Percentiles rank a stretch among this genome's conserved stretches.
Conservation (phyloP, 108 stramenopile genomes). For the Cyclotella choctawhatcheeana region DNA sequence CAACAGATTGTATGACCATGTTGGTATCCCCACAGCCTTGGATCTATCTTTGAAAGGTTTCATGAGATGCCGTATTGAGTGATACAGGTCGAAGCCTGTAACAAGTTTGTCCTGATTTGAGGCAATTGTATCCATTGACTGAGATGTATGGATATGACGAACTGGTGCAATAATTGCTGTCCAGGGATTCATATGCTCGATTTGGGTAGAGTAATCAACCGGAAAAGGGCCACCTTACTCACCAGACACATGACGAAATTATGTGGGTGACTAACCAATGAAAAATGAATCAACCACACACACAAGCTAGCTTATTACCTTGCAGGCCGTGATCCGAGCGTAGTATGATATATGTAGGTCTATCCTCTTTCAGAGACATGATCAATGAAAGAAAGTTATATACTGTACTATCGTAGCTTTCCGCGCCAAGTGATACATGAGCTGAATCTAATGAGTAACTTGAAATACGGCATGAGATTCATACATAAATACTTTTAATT, state of each 20-base stretch:
- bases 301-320: too few relatives aligned
- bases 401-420: slow-evolving; percentile 51
- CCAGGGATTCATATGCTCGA: slow-evolving; percentile 61
- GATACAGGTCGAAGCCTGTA: slow-evolving; percentile 58
- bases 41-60: slow-evolving; percentile 7
- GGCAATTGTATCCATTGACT: slow-evolving; percentile 37
- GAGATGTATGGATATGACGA: slow-evolving; percentile 7
- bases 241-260: too few relatives aligned
- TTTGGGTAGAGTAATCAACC: slow-evolving; percentile 55
- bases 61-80: slow-evolving; percentile 45
- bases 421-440: slow-evolving; percentile 35
- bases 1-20: slow-evolving; percentile 55
- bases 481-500: too few relatives aligned
- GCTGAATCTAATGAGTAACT: slow-evolving; percentile 44
- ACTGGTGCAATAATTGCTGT: slow-evolving; percentile 57
- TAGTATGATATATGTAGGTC: slow-evolving; percentile 52
- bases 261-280: too few relatives aligned
- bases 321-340: slow-evolving; percentile 64
- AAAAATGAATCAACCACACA: too few relatives aligned
- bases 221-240: slow-evolving; percentile 37
- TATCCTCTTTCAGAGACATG: slow-evolving; percentile 26
- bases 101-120: slow-evolving; percentile 51
- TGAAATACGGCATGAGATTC: too few relatives aligned
- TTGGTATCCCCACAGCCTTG: slow-evolving; percentile 35
- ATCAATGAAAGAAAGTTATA: slow-evolving; percentile 38